Evolutionary conservation across 1,284 basidiomycete species (phyloP), one percentile per base, ranked within the genome.

Genomic region (Microbotryomycetes sp.): DNA sequence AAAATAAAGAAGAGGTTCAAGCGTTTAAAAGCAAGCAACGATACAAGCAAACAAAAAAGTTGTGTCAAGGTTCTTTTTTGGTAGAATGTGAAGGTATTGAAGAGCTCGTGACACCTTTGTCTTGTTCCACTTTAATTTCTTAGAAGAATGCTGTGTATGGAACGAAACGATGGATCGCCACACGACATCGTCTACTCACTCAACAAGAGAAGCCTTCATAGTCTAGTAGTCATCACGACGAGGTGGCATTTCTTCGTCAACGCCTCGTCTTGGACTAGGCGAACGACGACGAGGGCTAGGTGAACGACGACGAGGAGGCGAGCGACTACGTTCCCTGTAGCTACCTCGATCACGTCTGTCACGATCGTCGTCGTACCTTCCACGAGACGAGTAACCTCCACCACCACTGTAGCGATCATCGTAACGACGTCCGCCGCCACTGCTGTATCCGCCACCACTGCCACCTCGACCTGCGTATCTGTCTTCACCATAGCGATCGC

Each of bases 361-460:
- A 29, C 50, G 50, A n/a, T 45, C 42, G 56, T 50, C 49, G 19
- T 19, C 45, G 12, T 48, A 48, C 14, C 63, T 64, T 19, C 69
- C 62, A 31, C 71, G 64, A 30, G 66, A 68, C 26, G 73, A 59
- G 25, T 65, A 58, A 54, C 69, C 58, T 26, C 60, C 59, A 12
- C 70, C 64, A 31, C 64, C 56, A 47, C 68, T 57, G 48, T 71
- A 65, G 23, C 64, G 56, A 29, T 63, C 68, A 51, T 56, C 58
- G 54, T 58, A 55, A 45, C 70, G 70, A 49, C 72, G 64, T 19
- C 68, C 61, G 53, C 71, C 80, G 56, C 71, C 66, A 36, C 61
- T 81, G 60, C 81, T 79, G 78, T 81, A 79, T 58, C 80, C 78
- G 66, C 83, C 83, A 63, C 76, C 71, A 49, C 69, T 65, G 48